Conservation (phyloP, 2,329 filamentous ascomycete species). For the Phialophora macrospora region DNA sequence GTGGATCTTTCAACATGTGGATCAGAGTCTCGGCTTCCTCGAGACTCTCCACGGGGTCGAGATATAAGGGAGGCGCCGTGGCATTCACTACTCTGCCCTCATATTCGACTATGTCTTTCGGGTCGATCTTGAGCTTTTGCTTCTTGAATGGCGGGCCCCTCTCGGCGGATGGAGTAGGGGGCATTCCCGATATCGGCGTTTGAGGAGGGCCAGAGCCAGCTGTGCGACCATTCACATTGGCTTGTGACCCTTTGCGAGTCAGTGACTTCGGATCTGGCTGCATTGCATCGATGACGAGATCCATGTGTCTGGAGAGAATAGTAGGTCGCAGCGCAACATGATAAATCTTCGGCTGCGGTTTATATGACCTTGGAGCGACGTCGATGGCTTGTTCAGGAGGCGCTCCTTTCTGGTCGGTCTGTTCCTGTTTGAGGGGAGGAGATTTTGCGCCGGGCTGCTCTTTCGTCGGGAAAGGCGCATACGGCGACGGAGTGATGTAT, state of each 20-base stretch:
- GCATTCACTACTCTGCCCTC: constrained; percentile 77
- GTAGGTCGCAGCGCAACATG: constrained; percentile 89
- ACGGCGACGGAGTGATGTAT: constrained; percentile 87
- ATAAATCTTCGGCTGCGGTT: constrained; percentile 63
- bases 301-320: constrained; percentile 71
- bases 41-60: constrained; percentile 73
- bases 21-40: constrained; percentile 74
- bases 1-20: constrained; percentile 73
- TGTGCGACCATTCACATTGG: constrained; percentile 49
- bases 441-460: constrained; percentile 46
- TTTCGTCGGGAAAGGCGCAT: constrained; percentile 71
- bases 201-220: constrained; percentile 60
- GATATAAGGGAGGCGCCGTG: constrained; percentile 73
- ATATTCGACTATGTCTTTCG: constrained; percentile 71
- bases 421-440: constrained; percentile 35
- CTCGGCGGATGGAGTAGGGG: constrained; percentile 65
- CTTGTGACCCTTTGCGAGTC: constrained; percentile 53
- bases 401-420: constrained; percentile 23
- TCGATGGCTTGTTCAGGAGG: constrained; percentile 32
- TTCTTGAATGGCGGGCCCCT: constrained; percentile 65
- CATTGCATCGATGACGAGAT: constrained; percentile 75
- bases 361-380: constrained; percentile 27
- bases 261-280: constrained; percentile 66
- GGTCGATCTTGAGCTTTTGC: constrained; percentile 78
- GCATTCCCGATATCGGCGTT: constrained; percentile 66